Conservation (phyloP, 495 filamentous ascomycete species). For the Bacidia rubella region DNA sequence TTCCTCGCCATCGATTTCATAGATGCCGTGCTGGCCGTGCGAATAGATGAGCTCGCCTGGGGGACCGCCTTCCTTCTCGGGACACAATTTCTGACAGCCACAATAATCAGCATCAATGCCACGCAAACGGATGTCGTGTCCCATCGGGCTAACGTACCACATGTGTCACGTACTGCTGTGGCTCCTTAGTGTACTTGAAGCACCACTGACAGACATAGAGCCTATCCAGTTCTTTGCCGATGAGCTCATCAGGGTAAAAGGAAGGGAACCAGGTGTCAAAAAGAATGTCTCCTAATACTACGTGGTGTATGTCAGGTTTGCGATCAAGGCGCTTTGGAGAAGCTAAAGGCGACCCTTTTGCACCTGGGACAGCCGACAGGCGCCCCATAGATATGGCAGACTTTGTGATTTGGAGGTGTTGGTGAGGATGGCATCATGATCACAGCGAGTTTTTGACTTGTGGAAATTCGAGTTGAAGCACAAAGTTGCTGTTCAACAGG, state of each 20-base stretch:
- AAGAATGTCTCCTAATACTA: conserved; percentile 57
- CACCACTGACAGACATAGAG: conserved; percentile 87
- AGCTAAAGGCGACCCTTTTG: conserved; percentile 9
- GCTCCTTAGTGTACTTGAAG: conserved; percentile 78
- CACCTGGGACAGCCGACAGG: background rate
- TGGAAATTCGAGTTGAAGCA: too few species aligned
- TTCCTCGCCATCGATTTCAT: conserved; percentile 81
- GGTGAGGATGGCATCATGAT: background rate
- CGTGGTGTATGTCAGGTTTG: conserved; percentile 48
- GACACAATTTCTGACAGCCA: conserved; percentile 33
- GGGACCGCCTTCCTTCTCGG: conserved; percentile 15
- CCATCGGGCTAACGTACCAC: conserved; percentile 19
- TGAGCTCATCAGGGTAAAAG: conserved; percentile 63
- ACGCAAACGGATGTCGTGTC: too few species aligned
- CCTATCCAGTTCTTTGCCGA: conserved; percentile 46
- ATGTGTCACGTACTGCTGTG: conserved; percentile 44
- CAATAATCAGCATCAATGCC: conserved; percentile 21
- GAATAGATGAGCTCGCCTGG: conserved; percentile 41
- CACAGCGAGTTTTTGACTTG: too few species aligned
- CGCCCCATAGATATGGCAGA: background rate
- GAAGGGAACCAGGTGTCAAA: conserved; percentile 73
- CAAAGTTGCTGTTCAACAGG: background rate
- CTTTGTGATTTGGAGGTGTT: background rate
- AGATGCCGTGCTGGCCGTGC: conserved; percentile 53
- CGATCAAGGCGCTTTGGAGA: conserved; percentile 17